These are phyloP conservation scores for Fremontodendron californicum DNA, from an alignment of 345 rosid genomes.

Conservation along the genomic window DNA sequence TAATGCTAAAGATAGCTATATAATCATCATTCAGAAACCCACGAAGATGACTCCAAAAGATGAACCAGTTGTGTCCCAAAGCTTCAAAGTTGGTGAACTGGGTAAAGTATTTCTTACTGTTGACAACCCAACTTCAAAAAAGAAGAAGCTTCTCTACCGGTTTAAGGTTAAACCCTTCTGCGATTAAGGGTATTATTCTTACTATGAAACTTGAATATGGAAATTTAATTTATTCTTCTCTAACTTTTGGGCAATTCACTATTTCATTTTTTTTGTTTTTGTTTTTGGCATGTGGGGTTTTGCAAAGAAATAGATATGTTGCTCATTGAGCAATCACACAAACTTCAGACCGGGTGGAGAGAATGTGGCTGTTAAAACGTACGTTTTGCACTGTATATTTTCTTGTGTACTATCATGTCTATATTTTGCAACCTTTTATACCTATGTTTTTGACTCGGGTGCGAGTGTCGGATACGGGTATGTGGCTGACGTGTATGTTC, in stretches of 20 bases:
- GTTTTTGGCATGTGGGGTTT: background rate
- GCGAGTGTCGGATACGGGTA: no score
- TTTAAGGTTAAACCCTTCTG: constrained; percentile 59
- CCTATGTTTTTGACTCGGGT: no score
- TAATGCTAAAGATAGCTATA: constrained; percentile 52
- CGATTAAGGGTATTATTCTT: constrained; percentile 31
- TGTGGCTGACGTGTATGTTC: no score
- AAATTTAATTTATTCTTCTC: constrained; percentile 22
- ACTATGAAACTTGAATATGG: constrained; percentile 6
- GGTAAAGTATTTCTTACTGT: constrained; percentile 74
- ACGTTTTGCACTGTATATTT: constrained; percentile 16
- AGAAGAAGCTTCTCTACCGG: constrained; percentile 93
- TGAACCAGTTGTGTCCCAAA: constrained; percentile 65
- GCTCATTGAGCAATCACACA: constrained; percentile 13
- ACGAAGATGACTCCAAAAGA: constrained; percentile 57
- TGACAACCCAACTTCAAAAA: constrained; percentile 82
- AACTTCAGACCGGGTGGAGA: background rate
- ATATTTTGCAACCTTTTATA: constrained; percentile 5
- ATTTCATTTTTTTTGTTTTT: background rate
- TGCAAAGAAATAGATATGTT: background rate
- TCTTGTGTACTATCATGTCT: background rate
- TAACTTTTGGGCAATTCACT: constrained; percentile 6
- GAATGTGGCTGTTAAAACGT: background rate
- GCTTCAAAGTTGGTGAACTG: constrained; percentile 65
- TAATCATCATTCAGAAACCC: constrained; percentile 68